Evolutionary conservation across 176 grass and related monocot genomes (phyloP).

Genomic region (Musa schizocarpa): DNA sequence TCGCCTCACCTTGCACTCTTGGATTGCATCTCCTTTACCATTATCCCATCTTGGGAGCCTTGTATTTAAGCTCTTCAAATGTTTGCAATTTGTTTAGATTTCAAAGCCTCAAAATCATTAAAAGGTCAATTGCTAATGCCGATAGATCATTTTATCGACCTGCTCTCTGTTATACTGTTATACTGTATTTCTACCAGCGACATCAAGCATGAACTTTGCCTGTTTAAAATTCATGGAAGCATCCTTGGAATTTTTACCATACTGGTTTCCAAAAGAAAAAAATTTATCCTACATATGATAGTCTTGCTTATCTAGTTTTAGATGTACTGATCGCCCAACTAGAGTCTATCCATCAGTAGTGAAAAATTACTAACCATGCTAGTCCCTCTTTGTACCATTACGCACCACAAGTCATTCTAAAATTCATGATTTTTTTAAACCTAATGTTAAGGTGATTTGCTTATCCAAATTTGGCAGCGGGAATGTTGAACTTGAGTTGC

Average conservation of each 20-base stretch:
- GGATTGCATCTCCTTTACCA: not conserved
- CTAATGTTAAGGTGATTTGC: not conserved
- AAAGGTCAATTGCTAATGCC: too few relatives aligned
- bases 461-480: not conserved
- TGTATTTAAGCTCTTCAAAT: too few relatives aligned
- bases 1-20: not conserved
- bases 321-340: not conserved
- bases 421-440: not conserved
- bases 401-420: not conserved
- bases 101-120: not conserved
- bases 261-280: not conserved
- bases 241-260: not conserved
- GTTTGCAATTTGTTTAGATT: not conserved
- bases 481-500: not conserved
- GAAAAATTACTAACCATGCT: too few relatives aligned
- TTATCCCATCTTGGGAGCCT: not conserved
- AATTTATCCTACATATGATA: not conserved
- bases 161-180: too few relatives aligned
- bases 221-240: not conserved
- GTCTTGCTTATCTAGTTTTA: not conserved
- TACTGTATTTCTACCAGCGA: too few relatives aligned
- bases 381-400: not conserved
- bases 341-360: not conserved
- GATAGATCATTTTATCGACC: too few relatives aligned
- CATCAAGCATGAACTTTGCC: too few relatives aligned